phyloP scores from a whole-genome alignment of 1,139 yeast genomes.

The Magnusiomyces tetraspermus region DNA sequence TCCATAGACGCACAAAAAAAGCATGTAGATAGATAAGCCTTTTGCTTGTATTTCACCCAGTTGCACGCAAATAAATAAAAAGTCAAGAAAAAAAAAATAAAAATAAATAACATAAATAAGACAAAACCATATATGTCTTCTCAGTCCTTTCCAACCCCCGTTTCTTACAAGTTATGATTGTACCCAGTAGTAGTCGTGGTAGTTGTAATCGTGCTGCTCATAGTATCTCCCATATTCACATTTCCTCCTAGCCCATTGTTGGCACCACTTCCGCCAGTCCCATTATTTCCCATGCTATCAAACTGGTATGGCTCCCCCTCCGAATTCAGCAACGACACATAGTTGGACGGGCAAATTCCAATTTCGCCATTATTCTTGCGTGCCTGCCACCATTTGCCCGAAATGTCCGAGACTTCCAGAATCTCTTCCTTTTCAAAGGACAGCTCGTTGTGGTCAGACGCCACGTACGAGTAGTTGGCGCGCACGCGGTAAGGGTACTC shows the following conservation, averaged over 20 bases:
- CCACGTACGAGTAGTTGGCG: constrained; percentile 36
- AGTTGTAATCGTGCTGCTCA: not conserved
- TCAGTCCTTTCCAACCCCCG: too few relatives aligned
- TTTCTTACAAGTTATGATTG: too few relatives aligned
- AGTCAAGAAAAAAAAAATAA: too few relatives aligned
- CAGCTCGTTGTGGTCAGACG: constrained; percentile 87
- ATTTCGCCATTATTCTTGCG: constrained; percentile 81
- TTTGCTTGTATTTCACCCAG: too few relatives aligned
- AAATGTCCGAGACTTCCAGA: constrained; percentile 82
- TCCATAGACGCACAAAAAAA: too few relatives aligned
- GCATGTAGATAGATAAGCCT: too few relatives aligned
- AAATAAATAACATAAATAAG: too few relatives aligned
- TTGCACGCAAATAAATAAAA: too few relatives aligned
- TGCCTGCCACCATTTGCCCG: constrained; percentile 99
- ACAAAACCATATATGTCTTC: too few relatives aligned
- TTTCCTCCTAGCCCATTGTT: too few relatives aligned
- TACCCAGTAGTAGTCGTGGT: constrained; percentile 2
- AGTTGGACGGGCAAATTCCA: constrained; percentile 95
- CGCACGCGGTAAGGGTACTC: constrained; percentile 78
- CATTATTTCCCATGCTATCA: too few relatives aligned
- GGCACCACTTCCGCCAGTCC: not conserved
- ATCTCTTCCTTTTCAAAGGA: constrained; percentile 86
- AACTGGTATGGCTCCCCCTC: not conserved
- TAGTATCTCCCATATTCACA: not conserved
- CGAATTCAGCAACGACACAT: constrained; percentile 49